Percentiles rank a stretch among this genome's conserved stretches.
phyloP scores from a whole-genome alignment of 106 monocot genomes.

The Dendrobium catenatum region DNA sequence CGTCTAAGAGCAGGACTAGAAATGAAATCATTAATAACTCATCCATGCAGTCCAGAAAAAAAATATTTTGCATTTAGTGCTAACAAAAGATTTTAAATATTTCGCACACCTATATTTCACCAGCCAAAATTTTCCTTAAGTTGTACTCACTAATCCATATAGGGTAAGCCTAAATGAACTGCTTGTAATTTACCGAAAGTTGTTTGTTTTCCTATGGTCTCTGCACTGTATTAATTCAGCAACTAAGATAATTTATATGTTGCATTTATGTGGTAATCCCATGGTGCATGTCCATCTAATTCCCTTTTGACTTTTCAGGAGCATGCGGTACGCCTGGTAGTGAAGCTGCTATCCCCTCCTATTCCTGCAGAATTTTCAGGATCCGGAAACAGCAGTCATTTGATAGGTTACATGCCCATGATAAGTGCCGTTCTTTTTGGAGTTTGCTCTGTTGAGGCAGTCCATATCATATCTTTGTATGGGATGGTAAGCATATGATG shows the following conservation, averaged over 20 bases:
- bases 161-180: not conserved
- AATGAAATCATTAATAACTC: too few relatives aligned
- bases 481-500: conserved; percentile 52
- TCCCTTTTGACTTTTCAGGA: conserved; percentile 42
- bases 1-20: too few relatives aligned
- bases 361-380: conserved; percentile 43
- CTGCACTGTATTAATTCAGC: not conserved
- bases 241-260: not conserved
- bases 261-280: not conserved
- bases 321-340: conserved; percentile 49
- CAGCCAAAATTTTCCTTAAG: too few relatives aligned
- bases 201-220: not conserved
- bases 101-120: too few relatives aligned
- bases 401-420: conserved; percentile 64
- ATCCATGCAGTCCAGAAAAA: too few relatives aligned
- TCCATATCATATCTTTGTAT: conserved; percentile 85
- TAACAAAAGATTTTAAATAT: too few relatives aligned
- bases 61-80: too few relatives aligned
- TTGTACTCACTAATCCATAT: too few relatives aligned
- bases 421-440: conserved; percentile 61
- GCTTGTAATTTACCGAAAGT: not conserved
- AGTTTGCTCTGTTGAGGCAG: conserved; percentile 42
- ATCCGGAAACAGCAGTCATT: conserved; percentile 33
- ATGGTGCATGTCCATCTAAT: not conserved
- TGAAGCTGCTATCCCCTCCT: conserved; percentile 70